Conservation (phyloP, 2,329 filamentous ascomycete genomes). For the Periconia sp. region DNA sequence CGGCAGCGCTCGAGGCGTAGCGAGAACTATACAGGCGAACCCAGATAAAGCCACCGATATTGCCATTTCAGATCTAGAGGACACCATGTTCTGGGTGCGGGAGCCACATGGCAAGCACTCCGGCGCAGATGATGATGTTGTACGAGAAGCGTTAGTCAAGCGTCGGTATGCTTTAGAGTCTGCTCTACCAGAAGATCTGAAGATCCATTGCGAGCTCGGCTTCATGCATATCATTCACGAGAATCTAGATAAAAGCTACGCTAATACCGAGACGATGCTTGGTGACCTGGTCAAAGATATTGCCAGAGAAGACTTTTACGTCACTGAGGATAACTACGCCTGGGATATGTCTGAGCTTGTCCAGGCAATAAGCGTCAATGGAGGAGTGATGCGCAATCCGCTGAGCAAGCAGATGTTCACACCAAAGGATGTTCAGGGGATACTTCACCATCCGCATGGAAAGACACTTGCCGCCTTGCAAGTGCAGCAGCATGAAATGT, state of each 20-base stretch:
- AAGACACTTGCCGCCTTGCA: conserved; percentile 33
- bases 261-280: conserved; percentile 45
- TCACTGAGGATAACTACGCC: conserved; percentile 49
- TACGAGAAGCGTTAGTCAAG: conserved; percentile 37
- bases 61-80: conserved; percentile 32
- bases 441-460: conserved; percentile 33
- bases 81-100: conserved; percentile 28
- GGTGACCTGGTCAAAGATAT: conserved; percentile 40
- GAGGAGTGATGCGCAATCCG: conserved; percentile 41
- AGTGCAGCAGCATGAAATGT: conserved; percentile 39
- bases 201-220: conserved; percentile 32
- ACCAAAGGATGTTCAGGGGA: conserved; percentile 38
- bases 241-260: conserved; percentile 38
- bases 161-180: conserved; percentile 29
- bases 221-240: conserved; percentile 47
- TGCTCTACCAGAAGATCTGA: conserved; percentile 31
- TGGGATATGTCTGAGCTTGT: conserved; percentile 47
- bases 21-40: conserved; percentile 27
- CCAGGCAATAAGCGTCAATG: conserved; percentile 36
- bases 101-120: conserved; percentile 19
- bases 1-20: conserved; percentile 27
- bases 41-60: conserved; percentile 27
- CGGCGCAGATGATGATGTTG: conserved; percentile 18
- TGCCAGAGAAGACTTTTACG: conserved; percentile 41
- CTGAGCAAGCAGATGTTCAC: conserved; percentile 44